A percentile compares a stretch with the other conserved stretches of the same genome.
Evolutionary conservation across 441 rosid species (phyloP).

Genomic region (Populus trichocarpa): DNA sequence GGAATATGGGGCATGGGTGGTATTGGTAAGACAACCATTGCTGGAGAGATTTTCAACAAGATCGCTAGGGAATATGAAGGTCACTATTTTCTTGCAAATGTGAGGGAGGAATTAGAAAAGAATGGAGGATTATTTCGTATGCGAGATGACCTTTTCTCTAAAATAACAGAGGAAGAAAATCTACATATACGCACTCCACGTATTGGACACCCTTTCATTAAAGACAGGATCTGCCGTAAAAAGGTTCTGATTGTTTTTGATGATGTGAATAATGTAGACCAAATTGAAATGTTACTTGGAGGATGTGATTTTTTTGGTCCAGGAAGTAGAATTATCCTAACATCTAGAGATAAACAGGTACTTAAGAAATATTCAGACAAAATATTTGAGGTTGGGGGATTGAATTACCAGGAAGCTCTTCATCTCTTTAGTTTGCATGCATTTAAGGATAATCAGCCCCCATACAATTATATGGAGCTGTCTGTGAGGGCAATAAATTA

Average conservation of each 20-base stretch:
- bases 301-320: no score
- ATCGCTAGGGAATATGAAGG: constrained; percentile 6
- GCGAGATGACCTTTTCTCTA: neutral
- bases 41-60: neutral
- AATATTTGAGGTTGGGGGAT: neutral
- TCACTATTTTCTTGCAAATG: constrained; percentile 1
- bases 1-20: constrained; percentile 23
- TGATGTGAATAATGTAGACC: neutral
- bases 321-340: neutral
- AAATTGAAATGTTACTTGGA: neutral
- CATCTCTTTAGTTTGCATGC: neutral
- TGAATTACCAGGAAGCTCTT: no score
- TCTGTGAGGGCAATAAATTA: neutral
- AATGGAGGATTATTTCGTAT: neutral
- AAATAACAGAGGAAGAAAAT: neutral
- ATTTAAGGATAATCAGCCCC: neutral
- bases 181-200: neutral
- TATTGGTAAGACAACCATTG: constrained; percentile 19
- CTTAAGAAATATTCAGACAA: neutral
- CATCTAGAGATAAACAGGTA: neutral
- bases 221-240: neutral
- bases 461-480: neutral
- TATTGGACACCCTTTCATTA: neutral
- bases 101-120: neutral
- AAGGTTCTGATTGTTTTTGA: neutral